Conservation (phyloP, 1,139 yeast genomes). For the Diutina siamensis region DNA sequence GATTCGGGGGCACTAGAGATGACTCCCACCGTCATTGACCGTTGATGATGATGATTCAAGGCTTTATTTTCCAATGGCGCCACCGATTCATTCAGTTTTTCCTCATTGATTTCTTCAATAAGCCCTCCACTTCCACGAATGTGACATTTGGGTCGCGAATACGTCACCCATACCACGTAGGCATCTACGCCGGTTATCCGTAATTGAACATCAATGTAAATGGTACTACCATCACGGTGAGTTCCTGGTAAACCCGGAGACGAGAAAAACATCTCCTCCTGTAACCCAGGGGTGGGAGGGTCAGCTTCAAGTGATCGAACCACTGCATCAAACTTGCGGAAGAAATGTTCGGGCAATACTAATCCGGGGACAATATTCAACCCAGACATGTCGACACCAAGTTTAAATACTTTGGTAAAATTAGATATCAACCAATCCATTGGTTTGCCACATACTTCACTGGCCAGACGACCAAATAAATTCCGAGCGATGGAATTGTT, state of each 20-base stretch:
- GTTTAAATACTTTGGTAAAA: conserved; percentile 42
- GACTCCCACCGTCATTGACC: background rate
- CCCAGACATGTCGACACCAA: conserved; percentile 22
- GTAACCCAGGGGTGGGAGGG: conserved; percentile 12
- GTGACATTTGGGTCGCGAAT: conserved; percentile 38
- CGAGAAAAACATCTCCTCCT: conserved; percentile 39
- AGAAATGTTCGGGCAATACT: conserved; percentile 80
- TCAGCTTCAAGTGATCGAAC: conserved; percentile 11
- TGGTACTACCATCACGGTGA: conserved; percentile 56
- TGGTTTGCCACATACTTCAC: conserved; percentile 36
- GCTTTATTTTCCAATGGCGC: background rate
- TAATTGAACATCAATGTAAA: conserved; percentile 69
- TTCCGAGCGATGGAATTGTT: conserved; percentile 72
- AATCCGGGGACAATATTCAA: conserved; percentile 37
- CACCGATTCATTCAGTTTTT: background rate
- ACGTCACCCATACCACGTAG: conserved; percentile 78
- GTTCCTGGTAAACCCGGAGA: conserved; percentile 57
- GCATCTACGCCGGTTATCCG: conserved; percentile 53
- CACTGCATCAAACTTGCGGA: conserved; percentile 44
- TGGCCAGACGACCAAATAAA: conserved; percentile 53
- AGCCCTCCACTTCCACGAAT: conserved; percentile 6
- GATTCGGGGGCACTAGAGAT: background rate
- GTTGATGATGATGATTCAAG: background rate
- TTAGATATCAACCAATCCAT: conserved; percentile 56
- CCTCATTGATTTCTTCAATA: background rate